Conservation (phyloP, 192 early-diverging fungal genomes). For the Mortierella alpina region DNA sequence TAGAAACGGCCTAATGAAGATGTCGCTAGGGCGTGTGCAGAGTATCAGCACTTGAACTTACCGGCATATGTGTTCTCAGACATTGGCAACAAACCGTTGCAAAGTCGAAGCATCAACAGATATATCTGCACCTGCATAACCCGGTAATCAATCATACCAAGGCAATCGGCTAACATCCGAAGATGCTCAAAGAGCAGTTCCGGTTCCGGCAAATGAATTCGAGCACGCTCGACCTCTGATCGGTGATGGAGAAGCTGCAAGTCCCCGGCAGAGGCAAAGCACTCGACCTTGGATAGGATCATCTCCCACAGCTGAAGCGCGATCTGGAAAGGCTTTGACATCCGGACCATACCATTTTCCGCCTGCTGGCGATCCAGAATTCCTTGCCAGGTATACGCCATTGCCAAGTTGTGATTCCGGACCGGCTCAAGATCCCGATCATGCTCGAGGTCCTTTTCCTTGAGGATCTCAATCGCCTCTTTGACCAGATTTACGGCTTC, state of each 20-base stretch:
- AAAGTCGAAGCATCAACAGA: slow-evolving; percentile 66
- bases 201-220: slow-evolving; percentile 56
- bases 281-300: slow-evolving; percentile 58
- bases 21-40: neutral
- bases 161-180: slow-evolving; percentile 68
- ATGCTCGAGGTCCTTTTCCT: slow-evolving; percentile 37
- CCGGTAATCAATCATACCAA: slow-evolving; percentile 66
- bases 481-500: slow-evolving; percentile 22
- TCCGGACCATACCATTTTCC: slow-evolving; percentile 28
- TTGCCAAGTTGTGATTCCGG: slow-evolving; percentile 67
- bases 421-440: slow-evolving; percentile 56
- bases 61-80: slow-evolving; percentile 40
- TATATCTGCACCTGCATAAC: slow-evolving; percentile 65
- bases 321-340: slow-evolving; percentile 57
- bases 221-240: slow-evolving; percentile 34
- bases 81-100: slow-evolving; percentile 57
- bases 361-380: slow-evolving; percentile 57
- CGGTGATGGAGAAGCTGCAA: slow-evolving; percentile 8
- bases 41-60: slow-evolving; percentile 12
- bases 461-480: slow-evolving; percentile 54
- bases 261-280: slow-evolving; percentile 37
- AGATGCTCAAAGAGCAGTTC: slow-evolving; percentile 64
- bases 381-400: slow-evolving; percentile 69
- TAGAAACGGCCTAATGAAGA: neutral
- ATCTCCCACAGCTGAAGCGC: slow-evolving; percentile 72